Conservation (phyloP, 441 rosid species). For the Metrosideros polymorpha region DNA sequence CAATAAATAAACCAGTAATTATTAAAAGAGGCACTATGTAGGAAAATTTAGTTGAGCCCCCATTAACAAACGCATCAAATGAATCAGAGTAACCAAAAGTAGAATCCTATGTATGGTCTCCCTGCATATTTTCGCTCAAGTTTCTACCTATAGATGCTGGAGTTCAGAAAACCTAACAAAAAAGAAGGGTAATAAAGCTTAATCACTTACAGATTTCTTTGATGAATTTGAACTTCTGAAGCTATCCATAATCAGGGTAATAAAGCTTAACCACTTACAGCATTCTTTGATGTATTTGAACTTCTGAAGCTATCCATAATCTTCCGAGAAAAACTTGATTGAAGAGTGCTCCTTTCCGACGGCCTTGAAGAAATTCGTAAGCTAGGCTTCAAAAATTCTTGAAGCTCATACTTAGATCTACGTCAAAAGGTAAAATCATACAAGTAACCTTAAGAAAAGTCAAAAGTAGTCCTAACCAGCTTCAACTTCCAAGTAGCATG, state of each 20-base stretch:
- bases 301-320: constrained; percentile 55
- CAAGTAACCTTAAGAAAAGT: not conserved
- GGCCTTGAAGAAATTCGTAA: constrained; percentile 43
- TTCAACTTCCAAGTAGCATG: not conserved
- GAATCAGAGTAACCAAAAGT: not conserved
- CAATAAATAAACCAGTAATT: not conserved
- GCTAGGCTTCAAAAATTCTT: constrained; percentile 89
- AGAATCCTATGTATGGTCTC: not conserved
- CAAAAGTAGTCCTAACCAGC: not conserved
- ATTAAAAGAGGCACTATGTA: not conserved
- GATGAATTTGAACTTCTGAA: constrained; percentile 46
- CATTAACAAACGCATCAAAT: not conserved
- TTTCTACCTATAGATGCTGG: not conserved
- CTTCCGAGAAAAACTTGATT: constrained; percentile 48
- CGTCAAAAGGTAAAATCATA: constrained; percentile 8
- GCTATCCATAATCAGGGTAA: constrained; percentile 37
- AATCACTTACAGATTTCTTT: constrained; percentile 30
- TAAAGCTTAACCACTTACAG: constrained; percentile 24
- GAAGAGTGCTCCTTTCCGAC: constrained; percentile 42
- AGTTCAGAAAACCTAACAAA: not conserved
- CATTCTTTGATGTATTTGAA: constrained; percentile 30
- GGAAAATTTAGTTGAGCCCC: not conserved
- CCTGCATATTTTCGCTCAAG: not conserved
- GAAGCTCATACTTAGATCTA: constrained; percentile 96
- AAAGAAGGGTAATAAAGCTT: not conserved